phyloP scores from a whole-genome alignment of 805 yeast genomes.

The Sungouiella blattae region DNA sequence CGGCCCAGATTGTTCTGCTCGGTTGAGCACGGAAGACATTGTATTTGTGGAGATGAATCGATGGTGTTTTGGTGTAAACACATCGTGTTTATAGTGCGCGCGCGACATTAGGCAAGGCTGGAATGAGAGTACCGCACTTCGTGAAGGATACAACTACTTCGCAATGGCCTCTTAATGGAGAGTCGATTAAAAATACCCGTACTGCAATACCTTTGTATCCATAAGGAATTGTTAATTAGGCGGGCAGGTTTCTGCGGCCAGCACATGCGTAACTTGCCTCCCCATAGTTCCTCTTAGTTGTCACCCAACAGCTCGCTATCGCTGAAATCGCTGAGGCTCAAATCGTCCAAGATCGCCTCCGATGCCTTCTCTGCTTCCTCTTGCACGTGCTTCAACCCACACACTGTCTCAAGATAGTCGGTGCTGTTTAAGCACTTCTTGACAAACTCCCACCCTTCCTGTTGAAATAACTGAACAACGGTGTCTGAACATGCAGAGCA shows the following conservation, averaged over 20 bases:
- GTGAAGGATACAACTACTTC: no score
- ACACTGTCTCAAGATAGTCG: conserved; percentile 64
- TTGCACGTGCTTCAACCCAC: conserved; percentile 78
- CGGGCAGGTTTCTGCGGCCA: no score
- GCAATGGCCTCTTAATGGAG: no score
- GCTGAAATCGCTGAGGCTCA: conserved; percentile 14
- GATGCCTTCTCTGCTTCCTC: conserved; percentile 59
- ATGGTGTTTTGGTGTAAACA: neutral
- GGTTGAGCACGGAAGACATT: neutral
- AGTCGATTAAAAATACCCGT: no score
- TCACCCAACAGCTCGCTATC: no score
- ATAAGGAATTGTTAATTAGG: no score
- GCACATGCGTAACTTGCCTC: no score
- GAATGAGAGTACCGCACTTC: no score
- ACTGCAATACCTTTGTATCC: no score
- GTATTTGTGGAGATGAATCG: conserved; percentile 1
- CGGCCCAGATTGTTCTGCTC: neutral
- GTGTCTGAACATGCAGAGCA: conserved; percentile 84
- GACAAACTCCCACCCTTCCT: conserved; percentile 79
- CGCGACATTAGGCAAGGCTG: no score
- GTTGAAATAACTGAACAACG: conserved; percentile 50
- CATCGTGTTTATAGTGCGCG: neutral
- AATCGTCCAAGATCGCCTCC: conserved; percentile 21
- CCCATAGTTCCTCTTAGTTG: no score
- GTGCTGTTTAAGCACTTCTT: conserved; percentile 62